Percentiles rank a stretch among this genome's conserved stretches.
These are phyloP conservation scores for Flagelloscypha sp. DNA, from an alignment of 768 basidiomycete genomes.

Conservation along the genomic window DNA sequence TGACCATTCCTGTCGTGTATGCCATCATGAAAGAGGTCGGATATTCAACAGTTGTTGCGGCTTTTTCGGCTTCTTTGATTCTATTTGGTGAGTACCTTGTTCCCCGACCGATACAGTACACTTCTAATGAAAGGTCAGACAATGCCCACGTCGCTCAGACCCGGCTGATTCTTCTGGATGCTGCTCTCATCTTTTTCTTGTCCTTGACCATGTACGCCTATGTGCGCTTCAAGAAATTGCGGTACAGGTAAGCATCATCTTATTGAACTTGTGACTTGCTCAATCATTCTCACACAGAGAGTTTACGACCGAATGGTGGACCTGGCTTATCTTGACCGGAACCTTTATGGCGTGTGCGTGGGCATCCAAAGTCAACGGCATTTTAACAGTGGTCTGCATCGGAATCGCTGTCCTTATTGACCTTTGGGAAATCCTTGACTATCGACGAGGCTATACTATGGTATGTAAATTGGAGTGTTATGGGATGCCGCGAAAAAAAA, in stretches of 20 bases:
- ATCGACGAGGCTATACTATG: slow-evolving; percentile 72
- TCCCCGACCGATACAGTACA: neutral
- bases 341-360: slow-evolving; percentile 93
- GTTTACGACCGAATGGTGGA: slow-evolving; percentile 89
- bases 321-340: slow-evolving; percentile 86
- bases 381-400: slow-evolving; percentile 82
- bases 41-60: slow-evolving; percentile 83
- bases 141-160: slow-evolving; percentile 95
- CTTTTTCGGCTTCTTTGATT: slow-evolving; percentile 81
- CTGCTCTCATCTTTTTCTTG: slow-evolving; percentile 93
- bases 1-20: slow-evolving; percentile 88
- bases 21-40: slow-evolving; percentile 98
- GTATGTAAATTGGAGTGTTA: slow-evolving; percentile 28
- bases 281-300: slow-evolving; percentile 41
- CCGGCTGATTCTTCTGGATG: slow-evolving; percentile 94
- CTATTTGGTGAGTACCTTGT: slow-evolving; percentile 65
- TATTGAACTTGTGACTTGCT: slow-evolving; percentile 1
- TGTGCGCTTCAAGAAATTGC: slow-evolving; percentile 88
- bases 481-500: neutral
- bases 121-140: slow-evolving; percentile 39
- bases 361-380: slow-evolving; percentile 96
- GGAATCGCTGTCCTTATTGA: slow-evolving; percentile 90
- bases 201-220: slow-evolving; percentile 88
- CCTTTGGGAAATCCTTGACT: slow-evolving; percentile 89
- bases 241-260: slow-evolving; percentile 59